Conservation (phyloP, 2,329 filamentous ascomycete species). For the Mycosphaerella arachidis region DNA sequence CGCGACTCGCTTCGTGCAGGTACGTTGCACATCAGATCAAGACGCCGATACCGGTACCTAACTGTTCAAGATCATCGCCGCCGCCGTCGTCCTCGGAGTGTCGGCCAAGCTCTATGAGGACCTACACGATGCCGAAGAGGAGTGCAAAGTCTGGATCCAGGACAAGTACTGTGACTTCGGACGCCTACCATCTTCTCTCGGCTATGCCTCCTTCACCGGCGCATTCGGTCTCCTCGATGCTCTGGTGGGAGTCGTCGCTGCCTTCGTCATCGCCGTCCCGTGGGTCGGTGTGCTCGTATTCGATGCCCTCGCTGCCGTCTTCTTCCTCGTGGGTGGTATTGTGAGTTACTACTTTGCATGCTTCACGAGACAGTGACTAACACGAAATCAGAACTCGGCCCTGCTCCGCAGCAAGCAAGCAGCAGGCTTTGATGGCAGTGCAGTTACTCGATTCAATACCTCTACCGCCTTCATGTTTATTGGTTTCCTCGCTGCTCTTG, state of each 20-base stretch:
- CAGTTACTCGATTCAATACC: background rate
- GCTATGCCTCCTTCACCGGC: conserved; percentile 12
- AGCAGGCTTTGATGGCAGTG: too few relatives aligned
- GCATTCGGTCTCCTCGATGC: conserved; percentile 16
- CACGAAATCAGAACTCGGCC: background rate
- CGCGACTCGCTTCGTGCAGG: background rate
- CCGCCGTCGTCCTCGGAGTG: conserved; percentile 13
- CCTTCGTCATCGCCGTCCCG: conserved; percentile 8
- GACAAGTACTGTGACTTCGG: background rate
- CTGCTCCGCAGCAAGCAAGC: background rate
- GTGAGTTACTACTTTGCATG: background rate
- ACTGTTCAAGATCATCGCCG: conserved; percentile 6
- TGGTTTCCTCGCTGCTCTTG: conserved; percentile 6
- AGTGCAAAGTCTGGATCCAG: background rate
- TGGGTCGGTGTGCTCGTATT: conserved; percentile 4
- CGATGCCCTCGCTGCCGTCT: conserved; percentile 15
- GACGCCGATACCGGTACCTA: background rate
- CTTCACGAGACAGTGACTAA: background rate
- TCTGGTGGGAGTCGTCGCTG: conserved; percentile 11
- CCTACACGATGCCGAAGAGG: background rate
- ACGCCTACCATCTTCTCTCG: background rate
- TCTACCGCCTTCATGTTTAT: conserved; percentile 16
- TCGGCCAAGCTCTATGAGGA: background rate
- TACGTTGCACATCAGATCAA: background rate
- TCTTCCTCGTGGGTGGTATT: conserved; percentile 16